Evolutionary conservation across 2,329 filamentous ascomycete species (phyloP).

Genomic region (Endothia cerciana): DNA sequence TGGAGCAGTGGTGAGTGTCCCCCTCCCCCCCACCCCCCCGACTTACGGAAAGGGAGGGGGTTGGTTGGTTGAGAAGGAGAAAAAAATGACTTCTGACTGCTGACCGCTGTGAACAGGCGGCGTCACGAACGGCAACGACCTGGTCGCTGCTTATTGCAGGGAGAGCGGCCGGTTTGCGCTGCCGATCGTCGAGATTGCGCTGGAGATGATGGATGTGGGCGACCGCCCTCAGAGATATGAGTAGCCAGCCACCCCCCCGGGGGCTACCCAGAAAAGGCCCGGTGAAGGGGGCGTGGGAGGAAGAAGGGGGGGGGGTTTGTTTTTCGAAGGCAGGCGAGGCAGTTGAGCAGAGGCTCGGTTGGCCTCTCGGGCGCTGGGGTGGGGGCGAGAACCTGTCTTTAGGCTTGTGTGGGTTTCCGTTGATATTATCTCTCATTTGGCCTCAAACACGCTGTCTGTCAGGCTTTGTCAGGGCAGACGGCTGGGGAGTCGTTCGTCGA

Average conservation of each 20-base stretch:
- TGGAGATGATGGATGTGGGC: constrained; percentile 52
- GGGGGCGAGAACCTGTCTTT: too few species aligned
- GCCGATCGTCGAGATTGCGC: constrained; percentile 48
- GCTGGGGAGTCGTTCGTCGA: neutral
- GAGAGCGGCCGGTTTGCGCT: constrained; percentile 47
- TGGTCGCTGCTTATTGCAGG: constrained; percentile 56
- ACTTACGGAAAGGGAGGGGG: too few species aligned
- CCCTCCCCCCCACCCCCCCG: neutral
- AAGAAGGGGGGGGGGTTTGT: neutral
- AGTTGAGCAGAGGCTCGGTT: too few species aligned
- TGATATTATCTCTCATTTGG: too few species aligned
- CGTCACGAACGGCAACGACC: constrained; percentile 60
- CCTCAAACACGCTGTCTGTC: too few species aligned
- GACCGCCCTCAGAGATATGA: constrained; percentile 51
- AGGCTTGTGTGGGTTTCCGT: too few species aligned
- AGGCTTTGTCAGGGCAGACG: too few species aligned
- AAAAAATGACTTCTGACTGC: neutral
- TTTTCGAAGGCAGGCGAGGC: too few species aligned
- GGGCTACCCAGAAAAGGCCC: neutral
- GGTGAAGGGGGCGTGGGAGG: neutral
- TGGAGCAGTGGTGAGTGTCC: constrained; percentile 55
- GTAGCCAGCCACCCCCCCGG: neutral
- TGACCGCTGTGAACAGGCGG: constrained; percentile 43
- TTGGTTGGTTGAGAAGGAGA: neutral
- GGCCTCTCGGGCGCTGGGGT: too few species aligned